Evolutionary conservation across 495 filamentous ascomycete genomes (phyloP).

Genomic region (Arthonia radiata): DNA sequence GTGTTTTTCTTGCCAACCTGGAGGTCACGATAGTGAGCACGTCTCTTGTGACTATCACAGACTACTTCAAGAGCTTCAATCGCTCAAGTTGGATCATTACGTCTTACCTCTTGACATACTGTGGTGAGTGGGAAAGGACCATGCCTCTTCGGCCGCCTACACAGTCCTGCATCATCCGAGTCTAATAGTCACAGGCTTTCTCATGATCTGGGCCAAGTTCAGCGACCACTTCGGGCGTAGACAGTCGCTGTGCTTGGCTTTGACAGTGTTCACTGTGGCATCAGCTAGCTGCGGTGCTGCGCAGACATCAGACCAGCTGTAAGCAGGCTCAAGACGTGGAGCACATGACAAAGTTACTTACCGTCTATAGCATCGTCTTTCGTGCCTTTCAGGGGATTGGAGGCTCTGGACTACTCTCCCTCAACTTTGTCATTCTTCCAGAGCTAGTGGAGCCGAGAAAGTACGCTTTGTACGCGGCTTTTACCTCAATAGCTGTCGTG

Average conservation of each 20-base stretch:
- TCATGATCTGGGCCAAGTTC: slow-evolving; percentile 31
- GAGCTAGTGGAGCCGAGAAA: slow-evolving; percentile 24
- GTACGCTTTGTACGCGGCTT: slow-evolving; percentile 19
- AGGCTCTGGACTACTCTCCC: slow-evolving; percentile 25
- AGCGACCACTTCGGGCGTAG: slow-evolving; percentile 35
- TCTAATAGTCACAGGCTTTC: too few species aligned
- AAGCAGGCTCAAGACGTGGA: too few species aligned
- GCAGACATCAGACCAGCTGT: slow-evolving; percentile 26
- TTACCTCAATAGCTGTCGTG: slow-evolving; percentile 21
- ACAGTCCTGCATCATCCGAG: too few species aligned
- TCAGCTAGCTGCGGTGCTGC: slow-evolving; percentile 31
- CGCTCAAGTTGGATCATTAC: too few species aligned
- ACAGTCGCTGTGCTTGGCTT: slow-evolving; percentile 20
- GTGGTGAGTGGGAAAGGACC: slow-evolving; percentile 2
- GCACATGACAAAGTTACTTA: too few species aligned
- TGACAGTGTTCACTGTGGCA: slow-evolving; percentile 27
- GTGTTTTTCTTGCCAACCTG: too few species aligned
- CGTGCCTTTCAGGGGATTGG: slow-evolving; percentile 33
- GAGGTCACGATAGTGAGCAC: too few species aligned
- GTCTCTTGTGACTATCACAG: too few species aligned
- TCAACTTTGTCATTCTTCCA: slow-evolving; percentile 21
- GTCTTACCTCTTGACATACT: slow-evolving; percentile 2
- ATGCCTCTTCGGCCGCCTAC: too few species aligned
- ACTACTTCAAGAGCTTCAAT: too few species aligned
- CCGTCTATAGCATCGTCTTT: slow-evolving; percentile 26